phyloP scores from a whole-genome alignment of 2,329 filamentous ascomycete species.

The Microcyclospora pomicola region DNA sequence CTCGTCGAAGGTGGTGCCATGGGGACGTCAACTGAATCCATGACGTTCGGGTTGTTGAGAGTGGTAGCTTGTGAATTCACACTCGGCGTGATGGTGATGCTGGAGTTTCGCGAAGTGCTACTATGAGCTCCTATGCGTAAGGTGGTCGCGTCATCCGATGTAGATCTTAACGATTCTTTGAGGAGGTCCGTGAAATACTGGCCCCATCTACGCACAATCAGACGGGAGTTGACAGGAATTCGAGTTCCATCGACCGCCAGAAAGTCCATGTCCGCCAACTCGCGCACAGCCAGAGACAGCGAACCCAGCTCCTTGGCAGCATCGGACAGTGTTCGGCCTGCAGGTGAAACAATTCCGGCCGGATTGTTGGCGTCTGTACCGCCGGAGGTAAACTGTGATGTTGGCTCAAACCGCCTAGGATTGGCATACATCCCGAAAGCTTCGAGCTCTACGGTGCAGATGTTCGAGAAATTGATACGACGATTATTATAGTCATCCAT shows the following conservation, averaged over 20 bases:
- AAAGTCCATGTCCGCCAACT: constrained; percentile 93
- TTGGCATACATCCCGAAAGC: constrained; percentile 97
- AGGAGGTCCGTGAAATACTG: constrained; percentile 90
- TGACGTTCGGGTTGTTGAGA: constrained; percentile 31
- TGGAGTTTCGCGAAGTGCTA: constrained; percentile 58
- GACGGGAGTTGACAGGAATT: constrained; percentile 82
- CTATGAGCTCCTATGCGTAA: constrained; percentile 44
- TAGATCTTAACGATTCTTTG: constrained; percentile 59
- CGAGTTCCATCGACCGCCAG: constrained; percentile 81
- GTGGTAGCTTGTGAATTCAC: constrained; percentile 36
- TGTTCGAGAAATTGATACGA: constrained; percentile 90
- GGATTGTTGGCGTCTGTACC: constrained; percentile 44
- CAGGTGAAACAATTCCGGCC: constrained; percentile 41
- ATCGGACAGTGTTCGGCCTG: constrained; percentile 60
- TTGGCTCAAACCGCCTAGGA: constrained; percentile 61
- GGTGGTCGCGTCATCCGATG: constrained; percentile 61
- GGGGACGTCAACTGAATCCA: constrained; percentile 38
- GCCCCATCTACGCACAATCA: constrained; percentile 81
- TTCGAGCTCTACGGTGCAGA: constrained; percentile 93
- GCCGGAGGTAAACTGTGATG: constrained; percentile 72
- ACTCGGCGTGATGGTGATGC: constrained; percentile 67
- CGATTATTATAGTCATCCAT: constrained; percentile 98
- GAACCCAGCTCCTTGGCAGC: constrained; percentile 78
- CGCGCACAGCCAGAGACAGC: constrained; percentile 62
- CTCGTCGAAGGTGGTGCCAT: constrained; percentile 46